phyloP scores from a whole-genome alignment of 352 stramenopile species.

The Phytophthora sansomeana region DNA sequence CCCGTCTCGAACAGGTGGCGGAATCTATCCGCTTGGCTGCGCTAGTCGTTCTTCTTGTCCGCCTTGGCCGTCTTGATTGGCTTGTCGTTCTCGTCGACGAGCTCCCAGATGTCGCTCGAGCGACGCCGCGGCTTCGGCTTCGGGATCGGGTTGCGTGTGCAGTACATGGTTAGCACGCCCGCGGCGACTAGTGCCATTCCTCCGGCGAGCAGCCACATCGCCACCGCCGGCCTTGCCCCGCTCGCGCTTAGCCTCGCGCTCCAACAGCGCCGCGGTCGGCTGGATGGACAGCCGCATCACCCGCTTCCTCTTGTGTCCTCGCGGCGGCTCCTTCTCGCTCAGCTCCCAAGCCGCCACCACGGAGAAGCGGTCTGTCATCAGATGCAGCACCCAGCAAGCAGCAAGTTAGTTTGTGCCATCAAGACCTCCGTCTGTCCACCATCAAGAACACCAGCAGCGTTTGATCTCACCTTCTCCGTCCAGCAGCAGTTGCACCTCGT shows the following conservation, averaged over 20 bases:
- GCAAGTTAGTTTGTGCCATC: constrained; percentile 3
- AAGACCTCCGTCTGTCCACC: neutral
- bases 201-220: constrained; percentile 53
- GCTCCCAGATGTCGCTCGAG: constrained; percentile 55
- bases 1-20: constrained; percentile 13
- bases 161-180: constrained; percentile 61
- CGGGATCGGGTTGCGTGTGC: constrained; percentile 42
- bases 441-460: constrained; percentile 5
- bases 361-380: constrained; percentile 51
- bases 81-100: constrained; percentile 54
- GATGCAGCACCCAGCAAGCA: neutral
- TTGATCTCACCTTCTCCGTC: constrained; percentile 41
- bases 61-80: constrained; percentile 28
- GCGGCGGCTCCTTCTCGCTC: constrained; percentile 32
- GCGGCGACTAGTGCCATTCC: constrained; percentile 58
- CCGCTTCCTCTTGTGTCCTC: constrained; percentile 33
- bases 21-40: neutral
- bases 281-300: constrained; percentile 57
- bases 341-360: constrained; percentile 73
- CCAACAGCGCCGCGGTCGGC: constrained; percentile 46
- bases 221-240: constrained; percentile 16
- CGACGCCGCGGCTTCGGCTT: constrained; percentile 33
- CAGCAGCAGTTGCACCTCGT: constrained; percentile 62
- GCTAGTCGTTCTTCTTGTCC: constrained; percentile 46
- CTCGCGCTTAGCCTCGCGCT: constrained; percentile 41